Percentiles rank a stretch among this genome's conserved stretches.
phyloP scores from a whole-genome alignment of 169 alveolate species.

The Sarcocystis neurona region DNA sequence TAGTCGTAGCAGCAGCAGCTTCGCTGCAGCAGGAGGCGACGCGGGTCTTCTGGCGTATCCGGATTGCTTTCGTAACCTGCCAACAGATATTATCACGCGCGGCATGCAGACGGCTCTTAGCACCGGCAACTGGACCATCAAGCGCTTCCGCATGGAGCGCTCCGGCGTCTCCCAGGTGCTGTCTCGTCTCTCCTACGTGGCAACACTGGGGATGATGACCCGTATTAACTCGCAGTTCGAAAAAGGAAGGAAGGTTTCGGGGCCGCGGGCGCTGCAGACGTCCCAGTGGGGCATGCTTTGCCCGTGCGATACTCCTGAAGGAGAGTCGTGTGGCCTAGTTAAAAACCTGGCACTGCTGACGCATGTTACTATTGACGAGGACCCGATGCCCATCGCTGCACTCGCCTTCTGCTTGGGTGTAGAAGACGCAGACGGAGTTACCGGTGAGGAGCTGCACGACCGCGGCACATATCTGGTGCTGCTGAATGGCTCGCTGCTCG shows the following conservation, averaged over 20 bases:
- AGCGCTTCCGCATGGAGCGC: slow-evolving; percentile 97
- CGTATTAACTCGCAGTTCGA: slow-evolving; percentile 91
- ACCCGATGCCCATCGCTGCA: slow-evolving; percentile 78
- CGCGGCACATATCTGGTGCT: slow-evolving; percentile 85
- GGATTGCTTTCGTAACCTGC: slow-evolving; percentile 86
- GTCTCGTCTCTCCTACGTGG: slow-evolving; percentile 95
- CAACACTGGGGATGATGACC: slow-evolving; percentile 95
- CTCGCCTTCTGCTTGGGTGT: slow-evolving; percentile 83
- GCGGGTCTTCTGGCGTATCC: slow-evolving; percentile 77
- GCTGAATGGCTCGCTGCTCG: slow-evolving; percentile 95
- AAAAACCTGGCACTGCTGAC: slow-evolving; percentile 96
- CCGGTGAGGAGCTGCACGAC: slow-evolving; percentile 78
- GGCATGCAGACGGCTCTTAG: slow-evolving; percentile 96
- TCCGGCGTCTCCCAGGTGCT: slow-evolving; percentile 97
- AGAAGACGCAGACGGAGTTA: slow-evolving; percentile 82
- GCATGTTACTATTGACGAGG: slow-evolving; percentile 97
- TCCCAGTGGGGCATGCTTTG: slow-evolving; percentile 99
- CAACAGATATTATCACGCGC: slow-evolving; percentile 92
- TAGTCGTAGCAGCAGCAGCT: slow-evolving; percentile 59
- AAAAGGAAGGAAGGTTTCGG: slow-evolving; percentile 86
- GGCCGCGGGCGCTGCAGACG: slow-evolving; percentile 99
- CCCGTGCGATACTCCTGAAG: slow-evolving; percentile 99
- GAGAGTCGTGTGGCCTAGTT: slow-evolving; percentile 98
- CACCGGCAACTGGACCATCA: slow-evolving; percentile 99
- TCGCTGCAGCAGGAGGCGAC: slow-evolving; percentile 54